Percentiles rank a stretch among this genome's conserved stretches.
Conservation (phyloP, 1,139 yeast species). For the Sugiyamaella paludigena region DNA sequence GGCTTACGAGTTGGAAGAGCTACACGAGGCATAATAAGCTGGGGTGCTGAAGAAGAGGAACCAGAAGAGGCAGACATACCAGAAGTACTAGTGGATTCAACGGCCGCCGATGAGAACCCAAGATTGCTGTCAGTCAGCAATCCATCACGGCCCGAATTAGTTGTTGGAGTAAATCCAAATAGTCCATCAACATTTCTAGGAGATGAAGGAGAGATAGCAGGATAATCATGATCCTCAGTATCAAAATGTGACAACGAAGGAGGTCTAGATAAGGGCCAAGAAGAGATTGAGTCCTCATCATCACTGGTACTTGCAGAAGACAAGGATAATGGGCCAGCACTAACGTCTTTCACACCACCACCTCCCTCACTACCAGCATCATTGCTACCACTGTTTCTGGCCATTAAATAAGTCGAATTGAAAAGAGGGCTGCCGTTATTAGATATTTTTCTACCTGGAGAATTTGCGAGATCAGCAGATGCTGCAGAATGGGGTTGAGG, state of each 20-base stretch:
- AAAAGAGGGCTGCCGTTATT: too few species aligned
- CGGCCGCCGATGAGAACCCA: neutral
- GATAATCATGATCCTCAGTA: slow-evolving; percentile 1
- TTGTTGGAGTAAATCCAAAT: neutral
- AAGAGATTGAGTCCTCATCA: slow-evolving; percentile 17
- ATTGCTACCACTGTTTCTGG: too few species aligned
- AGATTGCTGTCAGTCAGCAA: neutral
- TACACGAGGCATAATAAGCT: slow-evolving; percentile 31
- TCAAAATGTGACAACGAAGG: slow-evolving; percentile 19
- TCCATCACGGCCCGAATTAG: neutral
- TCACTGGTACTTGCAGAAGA: slow-evolving; percentile 14
- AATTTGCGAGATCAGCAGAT: neutral
- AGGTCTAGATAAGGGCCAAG: slow-evolving; percentile 18
- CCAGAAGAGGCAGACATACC: neutral
- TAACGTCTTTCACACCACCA: neutral
- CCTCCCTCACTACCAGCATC: neutral
- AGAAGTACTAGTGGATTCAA: neutral
- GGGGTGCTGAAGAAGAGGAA: slow-evolving; percentile 11
- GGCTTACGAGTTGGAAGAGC: slow-evolving; percentile 29
- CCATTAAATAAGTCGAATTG: too few species aligned
- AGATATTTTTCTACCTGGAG: neutral
- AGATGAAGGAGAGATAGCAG: neutral
- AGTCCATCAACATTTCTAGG: neutral
- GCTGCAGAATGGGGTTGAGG: slow-evolving; percentile 3
- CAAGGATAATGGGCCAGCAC: slow-evolving; percentile 3